Base-by-base conservation (phyloP, 169 alveolate genomes). In the Plasmodium vivax region DNA sequence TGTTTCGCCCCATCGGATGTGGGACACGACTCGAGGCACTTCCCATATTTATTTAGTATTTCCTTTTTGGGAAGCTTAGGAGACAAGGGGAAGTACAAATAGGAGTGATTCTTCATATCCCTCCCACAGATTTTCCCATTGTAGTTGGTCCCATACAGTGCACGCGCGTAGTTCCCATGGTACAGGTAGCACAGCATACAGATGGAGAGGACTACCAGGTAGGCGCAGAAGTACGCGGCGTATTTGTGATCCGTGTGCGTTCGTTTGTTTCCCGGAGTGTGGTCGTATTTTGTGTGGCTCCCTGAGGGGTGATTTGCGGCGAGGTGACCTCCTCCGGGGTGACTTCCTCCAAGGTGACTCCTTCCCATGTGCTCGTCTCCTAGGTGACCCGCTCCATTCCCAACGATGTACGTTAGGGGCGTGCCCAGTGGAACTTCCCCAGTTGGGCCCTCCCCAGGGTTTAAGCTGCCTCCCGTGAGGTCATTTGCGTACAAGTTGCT, bases 1-100 rank as follows among this genome's bases (percentile, higher is more conserved):
- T 87, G 54, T 7, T 77, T 19, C 30, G 7, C 23, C 41, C 10
- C 45, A 19, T 87, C 81, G 23, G 75, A 75, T 56, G 93, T 75
- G 19, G 93, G 93, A 9, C 93, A 87, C 16, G 93, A 87, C 51
- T 87, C 87, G 34, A 87, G 30, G 34, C 93, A 87, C 23, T 87
- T 87, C 51, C 74, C 87, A 87, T 87, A 87, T 8, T 54, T 87
- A 5, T 23, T 87, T 71, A 87, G 43, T 77, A 87, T 77, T 36
- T 87, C 93, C 38, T 30, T 51, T 77, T 75, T 87, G 9, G 87
- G n/a, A 4, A 45, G 36, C 77, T 87, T 87, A 19, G 93, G 93
- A 6, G 93, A 75, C 71, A 87, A 36, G 32, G 93, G 93, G 23
- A 41, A 87, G 34, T 87, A 87, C 81, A 87, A 87, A 87, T 87